Base-by-base conservation (phyloP, 192 early-diverging fungal genomes). In the Coemansia sp. region DNA sequence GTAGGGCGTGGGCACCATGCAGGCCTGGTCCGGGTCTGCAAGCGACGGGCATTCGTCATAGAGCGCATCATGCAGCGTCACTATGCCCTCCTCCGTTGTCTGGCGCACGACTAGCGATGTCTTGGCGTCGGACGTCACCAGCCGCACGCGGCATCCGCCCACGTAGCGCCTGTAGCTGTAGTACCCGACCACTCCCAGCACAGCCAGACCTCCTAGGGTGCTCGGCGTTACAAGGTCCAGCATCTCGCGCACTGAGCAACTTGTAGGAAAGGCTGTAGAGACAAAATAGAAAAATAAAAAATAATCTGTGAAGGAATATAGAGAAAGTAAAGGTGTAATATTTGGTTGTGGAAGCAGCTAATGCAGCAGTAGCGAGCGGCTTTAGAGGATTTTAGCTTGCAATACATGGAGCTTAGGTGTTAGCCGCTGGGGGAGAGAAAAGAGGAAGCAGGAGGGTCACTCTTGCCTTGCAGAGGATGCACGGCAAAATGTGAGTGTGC, bases 1-100 rank as follows among this genome's bases (percentile, higher is more conserved):
- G 47, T 83, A 92, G 8, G 73, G 66, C 5, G 91, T 91, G 1
- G 93, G 89, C 19, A 71, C 64, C 76, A 84, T 92, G 8, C 41
- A 46, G 3, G 81, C 79, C n/a, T 65, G 33, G 14, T 40, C 40
- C 1, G 69, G 60, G n/a, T 85, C 84, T 2, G 79, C 58, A 10
- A 88, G 56, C n/a, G 77, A 72, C n/a, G 84, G 84, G 23, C 86
- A 88, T 15, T 53, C 53, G 8, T 21, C 21, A 35, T 62, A 47
- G 2, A 79, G 45, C 4, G 69, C 35, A 27, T 74, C 76, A 19
- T 32, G 46, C 19, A 78, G 43, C 5, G 74, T 70, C 11, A 65
- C 56, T 5, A 51, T 15, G 21, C 61, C 72, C 21, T 65, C 58
- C 4, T 53, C 9, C 3, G 53, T 51, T 3, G 65, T 76, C 17